phyloP scores from a whole-genome alignment of 2,329 filamentous ascomycete genomes.

The Arthrobotrys musiformis region DNA sequence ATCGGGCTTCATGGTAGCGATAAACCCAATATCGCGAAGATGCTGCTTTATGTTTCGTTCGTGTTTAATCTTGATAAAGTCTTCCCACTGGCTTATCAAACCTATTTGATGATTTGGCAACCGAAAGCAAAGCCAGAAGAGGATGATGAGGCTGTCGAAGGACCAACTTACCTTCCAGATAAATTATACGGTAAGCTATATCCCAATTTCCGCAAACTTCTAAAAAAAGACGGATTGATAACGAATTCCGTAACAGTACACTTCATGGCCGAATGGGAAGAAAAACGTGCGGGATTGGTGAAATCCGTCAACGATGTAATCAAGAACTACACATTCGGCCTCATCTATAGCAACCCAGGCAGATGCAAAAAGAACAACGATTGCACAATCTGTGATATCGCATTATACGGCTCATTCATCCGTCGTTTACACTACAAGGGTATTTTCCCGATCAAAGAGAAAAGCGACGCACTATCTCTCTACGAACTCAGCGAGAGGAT shows the following conservation, averaged over 20 bases:
- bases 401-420: conserved; percentile 49
- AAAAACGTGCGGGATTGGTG: conserved; percentile 26
- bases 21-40: conserved; percentile 28
- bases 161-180: conserved; percentile 39
- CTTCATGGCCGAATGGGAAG: conserved; percentile 54
- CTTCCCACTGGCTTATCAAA: conserved; percentile 31
- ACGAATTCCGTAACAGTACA: neutral
- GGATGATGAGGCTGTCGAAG: conserved; percentile 23
- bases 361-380: neutral
- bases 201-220: too few species aligned
- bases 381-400: conserved; percentile 48
- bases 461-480: conserved; percentile 39
- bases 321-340: conserved; percentile 42
- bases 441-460: conserved; percentile 37
- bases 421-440: conserved; percentile 38
- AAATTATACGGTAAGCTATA: conserved; percentile 34
- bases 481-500: conserved; percentile 31
- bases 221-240: neutral
- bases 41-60: conserved; percentile 46
- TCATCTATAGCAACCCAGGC: conserved; percentile 30
- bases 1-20: conserved; percentile 13
- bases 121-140: conserved; percentile 25
- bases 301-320: conserved; percentile 17
- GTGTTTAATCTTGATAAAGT: conserved; percentile 42
- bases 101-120: conserved; percentile 47